Evolutionary conservation across 306 rosid genomes (phyloP).

Genomic region (Malus fusca): DNA sequence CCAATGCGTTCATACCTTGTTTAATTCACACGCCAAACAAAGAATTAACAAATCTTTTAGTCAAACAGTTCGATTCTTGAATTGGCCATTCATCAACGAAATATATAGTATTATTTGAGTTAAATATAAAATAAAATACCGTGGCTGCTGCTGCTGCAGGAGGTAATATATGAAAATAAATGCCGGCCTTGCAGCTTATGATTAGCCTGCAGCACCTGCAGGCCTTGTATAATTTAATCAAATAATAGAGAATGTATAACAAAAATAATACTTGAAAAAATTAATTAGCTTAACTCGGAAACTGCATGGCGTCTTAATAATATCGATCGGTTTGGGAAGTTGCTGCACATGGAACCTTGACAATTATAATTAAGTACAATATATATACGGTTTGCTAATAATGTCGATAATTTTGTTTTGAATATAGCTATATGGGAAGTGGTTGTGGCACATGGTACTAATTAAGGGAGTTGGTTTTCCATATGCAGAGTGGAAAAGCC

Average conservation of each 20-base stretch:
- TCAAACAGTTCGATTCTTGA: neutral
- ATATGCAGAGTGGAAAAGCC: neutral
- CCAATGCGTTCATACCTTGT: neutral
- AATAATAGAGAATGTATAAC: neutral
- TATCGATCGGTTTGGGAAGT: neutral
- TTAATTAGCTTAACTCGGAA: neutral
- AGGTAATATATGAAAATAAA: neutral
- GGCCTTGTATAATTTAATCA: neutral
- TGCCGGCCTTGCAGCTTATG: neutral
- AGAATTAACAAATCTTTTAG: neutral
- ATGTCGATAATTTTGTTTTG: neutral
- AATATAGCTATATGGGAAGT: neutral
- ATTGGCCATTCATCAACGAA: neutral
- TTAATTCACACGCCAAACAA: neutral
- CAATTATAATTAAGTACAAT: neutral
- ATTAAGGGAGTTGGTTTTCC: neutral
- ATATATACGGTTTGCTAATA: neutral
- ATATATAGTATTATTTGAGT: neutral
- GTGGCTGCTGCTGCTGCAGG: neutral
- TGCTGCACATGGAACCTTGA: slow-evolving; percentile 8
- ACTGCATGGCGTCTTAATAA: neutral
- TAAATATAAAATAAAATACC: neutral
- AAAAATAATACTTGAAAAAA: neutral
- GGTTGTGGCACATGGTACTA: neutral
- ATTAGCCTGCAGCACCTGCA: neutral